Conservation (phyloP, 1,284 basidiomycete genomes). For the Cryptococcus sp. region DNA sequence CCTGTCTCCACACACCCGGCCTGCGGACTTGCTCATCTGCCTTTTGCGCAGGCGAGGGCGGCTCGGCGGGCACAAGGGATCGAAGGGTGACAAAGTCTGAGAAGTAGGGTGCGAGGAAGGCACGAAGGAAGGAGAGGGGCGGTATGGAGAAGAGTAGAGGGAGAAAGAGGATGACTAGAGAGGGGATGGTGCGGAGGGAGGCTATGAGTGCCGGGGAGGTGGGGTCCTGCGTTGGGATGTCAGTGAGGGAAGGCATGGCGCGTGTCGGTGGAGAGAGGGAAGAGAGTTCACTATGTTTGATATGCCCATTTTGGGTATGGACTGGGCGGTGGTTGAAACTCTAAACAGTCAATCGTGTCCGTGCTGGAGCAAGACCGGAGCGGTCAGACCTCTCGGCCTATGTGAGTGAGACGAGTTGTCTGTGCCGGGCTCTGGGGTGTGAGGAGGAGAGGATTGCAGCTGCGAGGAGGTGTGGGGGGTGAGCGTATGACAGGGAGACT, state of each 20-base stretch:
- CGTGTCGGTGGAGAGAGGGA: not conserved
- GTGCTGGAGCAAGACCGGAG: no score
- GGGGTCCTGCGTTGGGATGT: not conserved
- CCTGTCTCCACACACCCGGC: constrained; percentile 27
- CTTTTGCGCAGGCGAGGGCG: constrained; percentile 14
- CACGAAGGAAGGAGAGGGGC: constrained; percentile 21
- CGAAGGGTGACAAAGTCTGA: constrained; percentile 33
- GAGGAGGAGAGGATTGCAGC: no score
- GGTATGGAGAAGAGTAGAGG: constrained; percentile 26
- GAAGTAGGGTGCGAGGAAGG: constrained; percentile 15
- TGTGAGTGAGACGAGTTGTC: no score
- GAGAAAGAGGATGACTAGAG: constrained; percentile 29
- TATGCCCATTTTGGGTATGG: constrained; percentile 1
- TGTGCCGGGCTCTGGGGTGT: no score
- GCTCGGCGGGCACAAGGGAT: constrained; percentile 26
- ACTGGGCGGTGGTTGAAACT: not conserved
- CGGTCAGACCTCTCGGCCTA: no score
- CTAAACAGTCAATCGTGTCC: no score
- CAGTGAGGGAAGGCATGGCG: not conserved
- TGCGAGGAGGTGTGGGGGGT: no score
- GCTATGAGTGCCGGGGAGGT: constrained; percentile 24
- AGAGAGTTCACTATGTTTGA: not conserved
- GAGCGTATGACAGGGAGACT: no score
- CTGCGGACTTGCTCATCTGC: constrained; percentile 9
- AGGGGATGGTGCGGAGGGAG: constrained; percentile 28